Percentiles rank a stretch among this genome's conserved stretches.
These are phyloP conservation scores for Taxawa tesnikishii DNA, from an alignment of 2,329 filamentous ascomycete genomes.

Conservation along the genomic window DNA sequence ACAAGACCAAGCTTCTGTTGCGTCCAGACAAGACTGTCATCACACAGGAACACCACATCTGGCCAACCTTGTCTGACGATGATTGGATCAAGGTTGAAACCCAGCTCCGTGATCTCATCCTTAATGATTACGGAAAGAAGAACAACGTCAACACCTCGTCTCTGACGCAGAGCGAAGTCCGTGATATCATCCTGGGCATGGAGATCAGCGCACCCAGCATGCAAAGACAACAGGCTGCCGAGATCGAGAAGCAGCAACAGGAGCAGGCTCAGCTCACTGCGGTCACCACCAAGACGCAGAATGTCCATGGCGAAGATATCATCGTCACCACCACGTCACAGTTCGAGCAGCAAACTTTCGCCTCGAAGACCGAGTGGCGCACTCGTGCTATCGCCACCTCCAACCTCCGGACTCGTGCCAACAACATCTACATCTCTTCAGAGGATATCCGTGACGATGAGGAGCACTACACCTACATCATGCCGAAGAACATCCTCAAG, in stretches of 20 bases:
- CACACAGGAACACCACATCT: slow-evolving; percentile 97
- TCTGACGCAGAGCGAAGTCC: slow-evolving; percentile 90
- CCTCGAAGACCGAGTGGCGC: slow-evolving; percentile 97
- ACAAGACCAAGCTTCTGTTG: slow-evolving; percentile 93
- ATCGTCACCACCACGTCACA: slow-evolving; percentile 97
- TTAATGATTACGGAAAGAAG: slow-evolving; percentile 99
- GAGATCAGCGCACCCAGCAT: slow-evolving; percentile 96
- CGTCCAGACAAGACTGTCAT: slow-evolving; percentile 97
- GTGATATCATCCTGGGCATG: slow-evolving; percentile 98
- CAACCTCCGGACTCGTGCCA: slow-evolving; percentile 82
- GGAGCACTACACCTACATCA: slow-evolving; percentile 83
- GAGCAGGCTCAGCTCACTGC: slow-evolving; percentile 94
- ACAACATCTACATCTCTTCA: slow-evolving; percentile 98
- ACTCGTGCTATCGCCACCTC: slow-evolving; percentile 93
- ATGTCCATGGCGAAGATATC: slow-evolving; percentile 92
- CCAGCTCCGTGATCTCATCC: slow-evolving; percentile 82
- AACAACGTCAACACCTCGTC: slow-evolving; percentile 99
- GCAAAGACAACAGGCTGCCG: slow-evolving; percentile 94
- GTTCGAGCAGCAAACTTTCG: slow-evolving; percentile 95
- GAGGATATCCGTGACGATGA: slow-evolving; percentile 88
- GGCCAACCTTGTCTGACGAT: slow-evolving; percentile 86
- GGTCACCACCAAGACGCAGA: slow-evolving; percentile 96
- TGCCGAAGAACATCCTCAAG: slow-evolving; percentile 98
- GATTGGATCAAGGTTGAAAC: slow-evolving; percentile 99
- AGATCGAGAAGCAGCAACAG: slow-evolving; percentile 97